Evolutionary conservation across 306 rosid genomes (phyloP), one percentile per base, ranked within the genome.

Genomic region (Ormosia emarginata): DNA sequence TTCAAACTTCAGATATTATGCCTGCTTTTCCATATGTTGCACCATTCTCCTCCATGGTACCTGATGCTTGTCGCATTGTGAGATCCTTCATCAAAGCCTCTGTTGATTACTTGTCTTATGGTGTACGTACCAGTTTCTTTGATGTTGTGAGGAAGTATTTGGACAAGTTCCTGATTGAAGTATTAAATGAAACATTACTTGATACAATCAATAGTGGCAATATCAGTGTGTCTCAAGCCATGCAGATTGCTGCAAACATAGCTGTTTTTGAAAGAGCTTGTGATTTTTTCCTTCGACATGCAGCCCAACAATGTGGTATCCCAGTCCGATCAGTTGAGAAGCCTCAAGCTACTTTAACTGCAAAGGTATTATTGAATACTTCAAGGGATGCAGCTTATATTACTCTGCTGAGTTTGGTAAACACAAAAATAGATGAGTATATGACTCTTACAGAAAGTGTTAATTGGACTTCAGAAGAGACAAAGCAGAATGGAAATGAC

Each of bases 171-270:
- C 74, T 95, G 71, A 90, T 90, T 61, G 96, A 93, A 53, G 91
- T 87, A 24, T 67, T 95, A 66, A 95, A 92, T 79, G 98, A 88
- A 83, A 75, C 79, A 41, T 84, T 95, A 58, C 94, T 93, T 6
- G 76, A 88, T 39, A 87, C 81, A 3, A 89, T 95, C 74, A 85
- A 89, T 59, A 77, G 90, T 39, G 85, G 90, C 43, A 89, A 14
- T 82, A 91, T 90, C 75, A 90, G 88, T 8, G 88, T 92, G 41
- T 86, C 98, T 78, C 98, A 90, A 71, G 99, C 98, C 69, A 95
- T 95, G 99, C 99, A 95, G 89, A 87, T 93, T 24, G 97, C 98
- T 77, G 98, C 99, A 44, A 95, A 95, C 87, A 86, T 91, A 82
- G 34, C 99, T 41, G 89, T 84, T 79, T 85, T 95, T 8, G 99